Evolutionary conservation across 176 grass and related monocot genomes (phyloP).

Genomic region (Eleusine coracana): DNA sequence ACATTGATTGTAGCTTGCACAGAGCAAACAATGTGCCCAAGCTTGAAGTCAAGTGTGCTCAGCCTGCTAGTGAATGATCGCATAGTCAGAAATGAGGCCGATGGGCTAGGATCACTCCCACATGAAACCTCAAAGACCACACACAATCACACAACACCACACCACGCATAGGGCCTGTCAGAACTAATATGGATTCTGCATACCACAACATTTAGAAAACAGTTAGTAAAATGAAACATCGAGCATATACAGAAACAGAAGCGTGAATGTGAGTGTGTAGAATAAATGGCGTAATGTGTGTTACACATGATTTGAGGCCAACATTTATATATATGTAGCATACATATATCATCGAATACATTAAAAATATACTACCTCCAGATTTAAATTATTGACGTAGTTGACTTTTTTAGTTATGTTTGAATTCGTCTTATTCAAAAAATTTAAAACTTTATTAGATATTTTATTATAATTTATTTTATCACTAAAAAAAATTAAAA

Average conservation of each 20-base stretch:
- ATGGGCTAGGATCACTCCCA: not conserved
- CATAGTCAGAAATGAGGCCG: not conserved
- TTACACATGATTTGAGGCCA: no score
- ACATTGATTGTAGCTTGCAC: conserved; percentile 35
- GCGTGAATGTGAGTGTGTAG: no score
- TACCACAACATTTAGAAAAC: not conserved
- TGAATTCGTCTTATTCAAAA: no score
- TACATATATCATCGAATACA: no score
- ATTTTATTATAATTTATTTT: no score
- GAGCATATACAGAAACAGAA: not conserved
- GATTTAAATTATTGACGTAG: no score
- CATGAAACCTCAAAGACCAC: not conserved
- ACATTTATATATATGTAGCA: no score
- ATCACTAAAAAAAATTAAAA: no score
- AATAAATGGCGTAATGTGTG: no score
- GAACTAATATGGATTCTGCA: conserved; percentile 26
- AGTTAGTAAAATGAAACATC: not conserved
- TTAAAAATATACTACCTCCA: no score
- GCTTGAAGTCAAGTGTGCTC: conserved; percentile 13
- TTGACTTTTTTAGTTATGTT: no score
- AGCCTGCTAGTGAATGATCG: not conserved
- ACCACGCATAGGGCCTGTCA: conserved; percentile 31
- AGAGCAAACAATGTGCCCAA: conserved; percentile 6
- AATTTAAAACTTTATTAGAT: no score
- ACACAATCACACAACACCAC: not conserved